These are phyloP conservation scores for Solanum raphanifolium DNA, from an alignment of 257 asterid genomes.

Conservation along the genomic window DNA sequence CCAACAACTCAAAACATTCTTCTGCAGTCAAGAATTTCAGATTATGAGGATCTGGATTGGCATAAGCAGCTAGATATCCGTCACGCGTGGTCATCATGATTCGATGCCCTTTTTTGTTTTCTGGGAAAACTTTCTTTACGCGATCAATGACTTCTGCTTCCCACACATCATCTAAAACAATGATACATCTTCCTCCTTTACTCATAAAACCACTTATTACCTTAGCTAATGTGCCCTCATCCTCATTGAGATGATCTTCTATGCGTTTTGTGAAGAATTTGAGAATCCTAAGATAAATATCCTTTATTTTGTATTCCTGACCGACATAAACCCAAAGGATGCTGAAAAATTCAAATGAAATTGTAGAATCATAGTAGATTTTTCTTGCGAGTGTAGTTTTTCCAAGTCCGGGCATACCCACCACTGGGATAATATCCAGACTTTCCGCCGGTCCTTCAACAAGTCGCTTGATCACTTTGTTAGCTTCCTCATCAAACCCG, in stretches of 20 bases:
- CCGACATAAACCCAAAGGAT: slow-evolving; percentile 17
- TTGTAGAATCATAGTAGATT: no score
- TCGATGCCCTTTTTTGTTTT: slow-evolving; percentile 10
- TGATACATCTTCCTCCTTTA: neutral
- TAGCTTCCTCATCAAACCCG: neutral
- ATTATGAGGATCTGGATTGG: neutral
- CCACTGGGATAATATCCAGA: no score
- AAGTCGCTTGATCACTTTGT: no score
- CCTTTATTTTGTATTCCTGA: neutral
- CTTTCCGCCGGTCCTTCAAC: no score
- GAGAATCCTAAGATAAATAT: slow-evolving; percentile 10
- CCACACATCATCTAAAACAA: neutral
- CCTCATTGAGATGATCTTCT: neutral
- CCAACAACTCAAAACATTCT: slow-evolving; percentile 26
- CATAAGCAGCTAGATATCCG: slow-evolving; percentile 1
- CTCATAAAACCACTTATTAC: neutral
- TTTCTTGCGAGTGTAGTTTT: no score
- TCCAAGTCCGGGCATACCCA: no score
- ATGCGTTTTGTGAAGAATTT: neutral
- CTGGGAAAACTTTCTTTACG: neutral
- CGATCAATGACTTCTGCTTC: fast-evolving
- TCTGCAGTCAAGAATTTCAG: neutral
- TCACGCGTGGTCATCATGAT: slow-evolving; percentile 27
- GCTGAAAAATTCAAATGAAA: neutral
- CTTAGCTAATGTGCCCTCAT: neutral